Evolutionary conservation across 805 yeast genomes (phyloP).

Genomic region (Peterozyma toletana): DNA sequence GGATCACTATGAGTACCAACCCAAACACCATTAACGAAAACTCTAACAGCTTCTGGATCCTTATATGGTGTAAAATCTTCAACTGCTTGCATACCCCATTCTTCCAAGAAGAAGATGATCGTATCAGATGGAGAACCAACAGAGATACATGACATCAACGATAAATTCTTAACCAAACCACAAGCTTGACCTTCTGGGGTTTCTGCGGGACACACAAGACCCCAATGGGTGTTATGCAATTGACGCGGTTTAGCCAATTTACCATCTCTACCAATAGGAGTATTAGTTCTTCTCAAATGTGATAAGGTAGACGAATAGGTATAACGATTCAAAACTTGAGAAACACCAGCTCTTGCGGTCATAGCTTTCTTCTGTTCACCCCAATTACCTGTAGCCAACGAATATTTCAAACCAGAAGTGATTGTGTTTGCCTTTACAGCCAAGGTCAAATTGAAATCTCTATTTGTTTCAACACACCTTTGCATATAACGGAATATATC

Average conservation of each 20-base stretch:
- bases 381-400: conserved; percentile 99
- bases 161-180: conserved; percentile 95
- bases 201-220: conserved; percentile 98
- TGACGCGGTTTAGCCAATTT: conserved; percentile 98
- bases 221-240: conserved; percentile 99
- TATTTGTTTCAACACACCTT: conserved; percentile 96
- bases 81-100: conserved; percentile 99
- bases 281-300: conserved; percentile 97
- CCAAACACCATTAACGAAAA: conserved; percentile 98
- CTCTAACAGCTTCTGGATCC: conserved; percentile 85
- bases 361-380: conserved; percentile 99
- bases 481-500: conserved; percentile 98
- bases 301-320: conserved; percentile 98
- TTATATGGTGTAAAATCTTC: conserved; percentile 94
- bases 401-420: conserved; percentile 94
- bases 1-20: conserved; percentile 98
- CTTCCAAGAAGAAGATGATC: conserved; percentile 85
- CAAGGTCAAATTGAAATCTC: conserved; percentile 90
- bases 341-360: conserved; percentile 98
- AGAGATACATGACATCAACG: conserved; percentile 94
- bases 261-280: conserved; percentile 99
- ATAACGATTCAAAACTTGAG: conserved; percentile 95
- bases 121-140: conserved; percentile 98
- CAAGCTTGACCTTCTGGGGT: conserved; percentile 99
- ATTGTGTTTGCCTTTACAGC: conserved; percentile 97